A percentile compares a stretch with the other conserved stretches of the same genome.
Evolutionary conservation across 768 basidiomycete species (phyloP).

Genomic region (Mycena maculata): DNA sequence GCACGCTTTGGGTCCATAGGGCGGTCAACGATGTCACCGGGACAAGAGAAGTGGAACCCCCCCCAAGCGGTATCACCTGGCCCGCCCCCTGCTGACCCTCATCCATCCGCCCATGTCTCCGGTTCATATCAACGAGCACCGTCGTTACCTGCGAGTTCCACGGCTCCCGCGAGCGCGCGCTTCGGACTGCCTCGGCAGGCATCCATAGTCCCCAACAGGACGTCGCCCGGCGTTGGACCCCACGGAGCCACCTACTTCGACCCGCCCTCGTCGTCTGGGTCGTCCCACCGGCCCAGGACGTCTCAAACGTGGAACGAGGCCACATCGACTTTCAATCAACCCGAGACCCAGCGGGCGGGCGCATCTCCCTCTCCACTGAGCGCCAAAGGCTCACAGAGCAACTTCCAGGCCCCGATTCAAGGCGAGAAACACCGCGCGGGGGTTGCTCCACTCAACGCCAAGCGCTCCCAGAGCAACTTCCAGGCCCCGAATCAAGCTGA

Average conservation of each 20-base stretch:
- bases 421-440: background rate
- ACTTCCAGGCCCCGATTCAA: background rate
- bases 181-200: background rate
- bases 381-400: slow-evolving; percentile 14
- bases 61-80: background rate
- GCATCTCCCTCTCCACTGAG: background rate
- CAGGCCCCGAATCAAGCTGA: background rate
- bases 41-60: background rate
- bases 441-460: background rate
- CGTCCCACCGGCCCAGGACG: background rate
- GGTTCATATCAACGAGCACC: background rate
- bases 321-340: background rate
- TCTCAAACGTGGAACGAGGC: slow-evolving; percentile 13
- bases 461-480: slow-evolving; percentile 4
- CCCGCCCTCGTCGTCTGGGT: background rate
- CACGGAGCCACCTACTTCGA: background rate
- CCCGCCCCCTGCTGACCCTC: background rate
- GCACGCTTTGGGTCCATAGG: slow-evolving; percentile 11
- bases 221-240: background rate
- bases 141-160: background rate
- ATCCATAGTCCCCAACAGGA: background rate
- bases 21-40: background rate
- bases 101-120: background rate
- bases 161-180: background rate
- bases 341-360: background rate